phyloP scores from a whole-genome alignment of 2,329 filamentous ascomycete genomes.

The Lasiodiplodia gonubiensis region DNA sequence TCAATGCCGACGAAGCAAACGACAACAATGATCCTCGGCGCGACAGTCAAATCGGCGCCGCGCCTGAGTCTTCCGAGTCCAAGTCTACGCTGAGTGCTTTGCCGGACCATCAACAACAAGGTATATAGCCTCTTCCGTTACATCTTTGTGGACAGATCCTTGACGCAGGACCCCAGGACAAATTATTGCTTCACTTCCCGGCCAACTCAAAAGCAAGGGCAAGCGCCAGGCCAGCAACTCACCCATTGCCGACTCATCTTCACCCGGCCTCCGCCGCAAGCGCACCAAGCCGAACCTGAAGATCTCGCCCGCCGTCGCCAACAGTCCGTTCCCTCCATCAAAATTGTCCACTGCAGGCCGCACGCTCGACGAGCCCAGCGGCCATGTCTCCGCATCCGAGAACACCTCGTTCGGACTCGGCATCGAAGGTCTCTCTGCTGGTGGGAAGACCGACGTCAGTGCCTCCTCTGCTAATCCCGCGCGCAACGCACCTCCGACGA shows the following conservation, averaged over 20 bases:
- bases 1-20: not conserved
- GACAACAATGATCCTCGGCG: not conserved
- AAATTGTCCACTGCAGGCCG: not conserved
- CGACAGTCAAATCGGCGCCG: not conserved
- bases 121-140: not conserved
- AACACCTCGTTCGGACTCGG: slow-evolving; percentile 2
- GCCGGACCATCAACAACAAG: not conserved
- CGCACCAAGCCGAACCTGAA: slow-evolving; percentile 12
- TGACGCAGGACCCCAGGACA: not conserved
- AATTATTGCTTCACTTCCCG: not conserved
- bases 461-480: not conserved
- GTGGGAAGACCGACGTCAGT: not conserved
- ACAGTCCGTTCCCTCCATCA: not conserved
- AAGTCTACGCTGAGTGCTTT: not conserved
- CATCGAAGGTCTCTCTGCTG: slow-evolving; percentile 1
- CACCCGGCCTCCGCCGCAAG: slow-evolving; percentile 12
- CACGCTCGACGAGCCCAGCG: not conserved
- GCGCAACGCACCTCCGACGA: not conserved
- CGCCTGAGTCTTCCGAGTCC: not conserved
- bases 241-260: slow-evolving; percentile 7
- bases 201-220: slow-evolving; percentile 5
- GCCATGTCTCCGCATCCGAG: not conserved
- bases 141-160: not conserved
- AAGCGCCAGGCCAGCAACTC: slow-evolving; percentile 24
- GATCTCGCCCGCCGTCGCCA: not conserved